Evolutionary conservation across 1,284 basidiomycete species (phyloP), one percentile per base, ranked within the genome.

Genomic region (Coriolopsis trogii): DNA sequence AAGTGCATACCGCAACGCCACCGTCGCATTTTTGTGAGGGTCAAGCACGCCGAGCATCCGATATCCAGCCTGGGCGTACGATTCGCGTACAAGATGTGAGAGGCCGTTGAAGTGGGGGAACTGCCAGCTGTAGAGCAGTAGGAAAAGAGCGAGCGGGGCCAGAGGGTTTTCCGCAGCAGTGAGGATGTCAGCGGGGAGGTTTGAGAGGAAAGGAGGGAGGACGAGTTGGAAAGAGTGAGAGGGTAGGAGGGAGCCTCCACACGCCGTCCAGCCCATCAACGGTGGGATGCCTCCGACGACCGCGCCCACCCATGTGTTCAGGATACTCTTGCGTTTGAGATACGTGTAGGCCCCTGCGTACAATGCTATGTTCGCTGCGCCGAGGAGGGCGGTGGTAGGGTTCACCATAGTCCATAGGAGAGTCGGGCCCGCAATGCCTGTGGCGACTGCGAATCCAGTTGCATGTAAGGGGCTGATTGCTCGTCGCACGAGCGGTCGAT

Each of bases 61-160:
- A 68, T 97, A 99, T 15, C 95, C 96, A 5, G 91, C 93, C 63
- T 93, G 84, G 0, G 96, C 93, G 71, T 99, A 99, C 28, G 91
- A 90, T 15, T 82, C 85, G 23, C 95, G 84, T 12, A 97, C 82
- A 42, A 95, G 78, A 71, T 98, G 84, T 3, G 95, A 87, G n/a
- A 99, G 79, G 1, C 93, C 75, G 72, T 97, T 98, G 76, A 99
- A 99, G 70, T 99, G 97, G 16, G 97, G 96, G 70, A 99, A 99
- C 68, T 99, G 97, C 97, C 97, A 99, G 52, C 90, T 91, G 73
- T 89, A 99, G 12, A 98, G 81, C 44, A 98, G 71, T 67, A 85
- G 76, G 71, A 90, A 92, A 3, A 98, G 75, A 2, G 87, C 83
- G 48, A 89, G 71, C 0, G 91, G 84, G 0, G 87, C 84, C 34